A percentile compares a stretch with the other conserved stretches of the same genome.
These are phyloP conservation scores for Phytophthora syringae DNA, from an alignment of 352 stramenopile species.

Conservation along the genomic window DNA sequence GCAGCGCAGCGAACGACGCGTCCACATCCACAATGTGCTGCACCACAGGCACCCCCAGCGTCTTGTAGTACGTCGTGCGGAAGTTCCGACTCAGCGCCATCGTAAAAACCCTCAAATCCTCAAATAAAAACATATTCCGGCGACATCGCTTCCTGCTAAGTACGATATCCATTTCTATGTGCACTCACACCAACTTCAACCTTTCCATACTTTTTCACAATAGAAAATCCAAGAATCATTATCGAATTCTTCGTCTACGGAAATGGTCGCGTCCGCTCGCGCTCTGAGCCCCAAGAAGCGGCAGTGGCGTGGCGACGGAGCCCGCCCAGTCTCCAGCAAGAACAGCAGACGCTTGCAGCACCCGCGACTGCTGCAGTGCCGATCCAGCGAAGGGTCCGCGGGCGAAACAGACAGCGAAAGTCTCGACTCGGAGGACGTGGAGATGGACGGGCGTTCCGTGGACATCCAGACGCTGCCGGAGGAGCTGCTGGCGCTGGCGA, in stretches of 20 bases:
- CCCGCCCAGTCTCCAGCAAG: slow-evolving; percentile 13
- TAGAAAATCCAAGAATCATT: slow-evolving; percentile 1
- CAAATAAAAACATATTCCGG: too few relatives aligned
- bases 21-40: slow-evolving; percentile 86
- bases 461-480: slow-evolving; percentile 53
- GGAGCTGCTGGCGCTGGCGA: slow-evolving; percentile 56
- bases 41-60: slow-evolving; percentile 82
- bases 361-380: slow-evolving; percentile 42
- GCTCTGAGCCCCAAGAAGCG: slow-evolving; percentile 51
- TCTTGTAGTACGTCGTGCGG: slow-evolving; percentile 90
- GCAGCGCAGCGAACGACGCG: slow-evolving; percentile 72
- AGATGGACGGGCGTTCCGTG: slow-evolving; percentile 17
- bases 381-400: slow-evolving; percentile 29
- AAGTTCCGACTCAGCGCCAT: slow-evolving; percentile 81
- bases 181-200: slow-evolving; percentile 14
- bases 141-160: too few relatives aligned
- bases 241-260: too few relatives aligned
- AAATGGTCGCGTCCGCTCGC: slow-evolving; percentile 18
- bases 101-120: too few relatives aligned
- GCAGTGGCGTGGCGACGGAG: slow-evolving; percentile 44
- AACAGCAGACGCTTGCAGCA: slow-evolving; percentile 22
- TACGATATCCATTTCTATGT: slow-evolving; percentile 3
- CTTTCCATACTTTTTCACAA: slow-evolving; percentile 16
- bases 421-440: slow-evolving; percentile 31
- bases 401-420: slow-evolving; percentile 50